Conservation (phyloP, 441 rosid genomes). For the Bruguiera hainesii region DNA sequence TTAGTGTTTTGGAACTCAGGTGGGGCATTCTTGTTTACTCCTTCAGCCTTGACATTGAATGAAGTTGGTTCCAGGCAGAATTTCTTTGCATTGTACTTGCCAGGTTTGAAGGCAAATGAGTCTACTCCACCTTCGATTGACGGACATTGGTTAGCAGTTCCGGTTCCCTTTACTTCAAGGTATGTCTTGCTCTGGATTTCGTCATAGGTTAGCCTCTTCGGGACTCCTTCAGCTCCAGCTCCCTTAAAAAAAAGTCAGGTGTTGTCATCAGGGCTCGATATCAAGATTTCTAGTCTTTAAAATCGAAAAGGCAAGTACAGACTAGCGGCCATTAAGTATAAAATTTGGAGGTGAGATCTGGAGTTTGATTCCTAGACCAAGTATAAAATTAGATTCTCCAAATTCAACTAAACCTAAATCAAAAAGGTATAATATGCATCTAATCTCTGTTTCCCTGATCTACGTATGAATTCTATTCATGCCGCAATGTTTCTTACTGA, state of each 20-base stretch:
- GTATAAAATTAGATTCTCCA: too few species aligned
- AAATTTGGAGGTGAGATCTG: too few species aligned
- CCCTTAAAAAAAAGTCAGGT: slow-evolving; percentile 36
- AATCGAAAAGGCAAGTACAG: too few species aligned
- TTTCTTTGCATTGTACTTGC: slow-evolving; percentile 76
- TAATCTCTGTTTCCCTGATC: too few species aligned
- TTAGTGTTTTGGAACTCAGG: slow-evolving; percentile 77
- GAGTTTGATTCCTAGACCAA: too few species aligned
- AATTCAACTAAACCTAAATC: too few species aligned
- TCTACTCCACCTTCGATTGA: slow-evolving; percentile 66
- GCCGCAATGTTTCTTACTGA: too few species aligned
- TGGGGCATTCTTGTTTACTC: slow-evolving; percentile 61
- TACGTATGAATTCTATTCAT: too few species aligned
- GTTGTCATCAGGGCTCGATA: background rate
- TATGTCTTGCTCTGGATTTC: slow-evolving; percentile 88
- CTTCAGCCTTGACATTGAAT: slow-evolving; percentile 79
- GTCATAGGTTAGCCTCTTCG: slow-evolving; percentile 77
- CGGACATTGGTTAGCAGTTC: slow-evolving; percentile 91
- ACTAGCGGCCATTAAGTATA: too few species aligned
- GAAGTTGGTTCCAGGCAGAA: slow-evolving; percentile 83
- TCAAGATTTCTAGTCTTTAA: too few species aligned
- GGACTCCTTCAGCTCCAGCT: slow-evolving; percentile 75
- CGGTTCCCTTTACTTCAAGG: slow-evolving; percentile 81
- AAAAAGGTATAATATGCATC: too few species aligned
- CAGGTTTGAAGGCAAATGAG: slow-evolving; percentile 63